Base-by-base conservation (phyloP, 495 filamentous ascomycete genomes). In the Bryoglossum gracile region DNA sequence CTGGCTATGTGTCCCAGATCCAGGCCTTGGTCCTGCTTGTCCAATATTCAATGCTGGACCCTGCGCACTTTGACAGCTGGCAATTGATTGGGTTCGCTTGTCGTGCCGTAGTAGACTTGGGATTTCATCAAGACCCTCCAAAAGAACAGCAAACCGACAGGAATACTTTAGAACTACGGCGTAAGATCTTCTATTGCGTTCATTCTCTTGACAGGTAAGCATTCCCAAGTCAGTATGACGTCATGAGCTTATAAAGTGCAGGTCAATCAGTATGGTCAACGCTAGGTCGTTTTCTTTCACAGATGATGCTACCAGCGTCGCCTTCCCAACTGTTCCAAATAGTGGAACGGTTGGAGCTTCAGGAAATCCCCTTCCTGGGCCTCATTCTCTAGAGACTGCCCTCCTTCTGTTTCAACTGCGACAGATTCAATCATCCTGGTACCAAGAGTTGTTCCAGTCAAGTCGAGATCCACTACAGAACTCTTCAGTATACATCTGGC, bases 31-130 rank as follows among this genome's bases (percentile, higher is more conserved):
- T 94, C 19, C 73, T 95, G 6, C 78, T 97, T 33, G 88, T 88
- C 0, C 76, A 89, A 50, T 97, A 95, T 65, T 81, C 89, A 4
- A 83, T 90, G 65, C 71, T 94, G 24, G 89, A 95, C 59, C 89
- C 90, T 11, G 74, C 76, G 30, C 89, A 89, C 60, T 94, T 95
- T 60, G 86, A 92, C 48, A 85, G 81, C 57, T 95, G 91, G 88
- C 87, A 88, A 48, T 63, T 95, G 43, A 83, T 94, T 43, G 91
- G 89, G 21, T 86, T 90, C 59, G 87, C 89, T 13, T 85, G 83
- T 33, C 78, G 90, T 42, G 86, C 84, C 17, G 82, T 87, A 59
- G 73, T 94, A 25, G 91, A 97, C 67, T 67, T 95, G 17, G 91
- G 91, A 2, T 74, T 91, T 36, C 91, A 95, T 61, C 88, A 95